phyloP scores from a whole-genome alignment of 2,329 filamentous ascomycete species.

The Aspergillus oerlinghausenensis region DNA sequence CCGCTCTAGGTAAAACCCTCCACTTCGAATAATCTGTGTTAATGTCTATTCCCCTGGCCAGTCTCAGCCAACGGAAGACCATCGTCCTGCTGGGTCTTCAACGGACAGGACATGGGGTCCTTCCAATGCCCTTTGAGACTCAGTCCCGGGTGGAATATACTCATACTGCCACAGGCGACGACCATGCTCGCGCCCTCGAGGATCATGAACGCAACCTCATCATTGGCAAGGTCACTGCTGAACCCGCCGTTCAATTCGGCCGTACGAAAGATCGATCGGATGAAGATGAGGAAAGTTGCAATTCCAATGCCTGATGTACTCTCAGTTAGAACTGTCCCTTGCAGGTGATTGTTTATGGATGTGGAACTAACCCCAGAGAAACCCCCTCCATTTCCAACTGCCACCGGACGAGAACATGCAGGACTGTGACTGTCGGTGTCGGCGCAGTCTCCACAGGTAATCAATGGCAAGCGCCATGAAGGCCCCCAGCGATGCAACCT shows the following conservation, averaged over 20 bases:
- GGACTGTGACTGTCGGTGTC: neutral
- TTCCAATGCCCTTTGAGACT: too few relatives aligned
- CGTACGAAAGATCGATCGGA: constrained; percentile 48
- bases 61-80: too few relatives aligned
- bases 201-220: constrained; percentile 49
- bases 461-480: constrained; percentile 52
- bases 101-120: too few relatives aligned
- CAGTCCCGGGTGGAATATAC: constrained; percentile 44
- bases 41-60: too few relatives aligned
- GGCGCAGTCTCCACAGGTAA: constrained; percentile 42
- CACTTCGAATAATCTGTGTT: too few relatives aligned
- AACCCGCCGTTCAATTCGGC: constrained; percentile 49
- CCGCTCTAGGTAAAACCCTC: too few relatives aligned
- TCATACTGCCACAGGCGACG: constrained; percentile 43
- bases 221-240: constrained; percentile 43
- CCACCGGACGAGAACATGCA: neutral
- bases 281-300: constrained; percentile 44
- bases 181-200: constrained; percentile 53
- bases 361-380: neutral
- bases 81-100: too few relatives aligned
- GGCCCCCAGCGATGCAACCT: constrained; percentile 53
- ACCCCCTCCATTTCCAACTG: neutral
- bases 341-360: neutral
- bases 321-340: neutral
- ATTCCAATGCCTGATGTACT: constrained; percentile 18